These are phyloP conservation scores for Trametes coccinea DNA, from an alignment of 768 basidiomycete genomes.

Conservation along the genomic window DNA sequence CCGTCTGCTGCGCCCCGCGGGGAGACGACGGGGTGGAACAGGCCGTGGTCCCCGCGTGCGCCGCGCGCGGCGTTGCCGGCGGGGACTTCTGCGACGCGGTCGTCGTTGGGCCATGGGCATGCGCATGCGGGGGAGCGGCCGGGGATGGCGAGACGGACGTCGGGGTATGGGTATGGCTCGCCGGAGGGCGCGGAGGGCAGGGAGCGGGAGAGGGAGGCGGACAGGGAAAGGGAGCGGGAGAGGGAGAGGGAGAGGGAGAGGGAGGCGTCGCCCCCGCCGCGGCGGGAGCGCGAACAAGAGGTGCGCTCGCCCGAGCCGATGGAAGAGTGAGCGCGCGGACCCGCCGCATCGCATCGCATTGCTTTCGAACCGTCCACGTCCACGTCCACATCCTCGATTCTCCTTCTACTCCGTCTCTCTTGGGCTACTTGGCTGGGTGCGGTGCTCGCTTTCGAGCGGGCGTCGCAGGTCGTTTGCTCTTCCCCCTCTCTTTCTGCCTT, in stretches of 20 bases:
- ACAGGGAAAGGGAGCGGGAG: slow-evolving; percentile 15
- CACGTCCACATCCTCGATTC: not conserved
- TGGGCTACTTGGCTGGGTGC: not conserved
- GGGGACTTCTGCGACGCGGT: slow-evolving; percentile 2
- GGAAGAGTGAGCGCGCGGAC: slow-evolving; percentile 3
- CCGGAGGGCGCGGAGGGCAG: slow-evolving; percentile 5
- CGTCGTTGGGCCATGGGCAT: slow-evolving; percentile 8
- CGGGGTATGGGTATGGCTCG: slow-evolving; percentile 3
- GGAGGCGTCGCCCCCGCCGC: not conserved
- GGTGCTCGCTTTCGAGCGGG: not conserved
- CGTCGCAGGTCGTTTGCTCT: not conserved
- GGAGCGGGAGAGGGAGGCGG: slow-evolving; percentile 8
- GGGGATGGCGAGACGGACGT: slow-evolving; percentile 10
- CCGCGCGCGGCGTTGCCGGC: slow-evolving; percentile 6
- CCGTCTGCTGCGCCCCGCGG: not conserved
- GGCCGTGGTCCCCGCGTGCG: slow-evolving; percentile 10
- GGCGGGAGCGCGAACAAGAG: slow-evolving; percentile 2
- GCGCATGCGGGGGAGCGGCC: not conserved
- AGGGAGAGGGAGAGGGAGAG: not conserved
- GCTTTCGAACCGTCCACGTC: not conserved
- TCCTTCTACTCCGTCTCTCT: not conserved
- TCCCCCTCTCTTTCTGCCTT: too few relatives aligned
- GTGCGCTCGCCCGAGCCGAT: slow-evolving; percentile 19
- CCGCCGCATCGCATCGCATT: too few relatives aligned
- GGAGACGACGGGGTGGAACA: not conserved